Evolutionary conservation across 768 basidiomycete species (phyloP), one percentile per base, ranked within the genome.

Genomic region (Russula griseocarnosa): DNA sequence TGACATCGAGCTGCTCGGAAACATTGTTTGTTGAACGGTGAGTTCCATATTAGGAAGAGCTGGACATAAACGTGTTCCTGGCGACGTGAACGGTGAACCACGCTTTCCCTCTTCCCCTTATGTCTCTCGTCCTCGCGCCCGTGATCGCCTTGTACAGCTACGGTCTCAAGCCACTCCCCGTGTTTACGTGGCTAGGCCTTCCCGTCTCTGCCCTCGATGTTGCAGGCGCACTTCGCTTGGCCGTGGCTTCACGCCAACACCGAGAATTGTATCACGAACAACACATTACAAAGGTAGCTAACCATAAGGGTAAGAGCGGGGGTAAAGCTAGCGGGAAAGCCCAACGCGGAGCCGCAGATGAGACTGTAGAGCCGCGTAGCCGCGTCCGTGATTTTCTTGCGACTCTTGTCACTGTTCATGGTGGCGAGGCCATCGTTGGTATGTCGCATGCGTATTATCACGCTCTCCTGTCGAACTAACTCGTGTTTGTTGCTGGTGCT

Each of bases 341-440:
- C 9, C 55, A 58, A 49, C 55, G 55, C 22, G 49, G 28, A 3
- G 53, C 54, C 20, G 53, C 36, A 13, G 28, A 46, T 3, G 55
- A 63, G 3, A 20, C 22, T 11, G 14, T n/a, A 0, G 63, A 65
- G 59, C 40, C 55, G 4, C 66, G 66, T 20, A 38, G 66, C 58
- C 66, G 62, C 26, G 66, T 54, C 56, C 67, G 67, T 20, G 62
- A 69, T 42, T 44, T 61, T 22, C 1, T 67, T 24, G 53, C 67
- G 62, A 67, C 62, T 6, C 66, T 69, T 8, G 62, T 69, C 28
- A 60, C 67, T n/a, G 67, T 63, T 3, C 66, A 67, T 46, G 67
- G 67, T 58, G 67, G 67, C 14, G 67, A 69, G 22, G 67, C 67
- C 10, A 46, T 69, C 47, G 59, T 58, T 36, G 67, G 67, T 69